Conservation (phyloP, 352 stramenopile species). For the Pythium aristosporum region DNA sequence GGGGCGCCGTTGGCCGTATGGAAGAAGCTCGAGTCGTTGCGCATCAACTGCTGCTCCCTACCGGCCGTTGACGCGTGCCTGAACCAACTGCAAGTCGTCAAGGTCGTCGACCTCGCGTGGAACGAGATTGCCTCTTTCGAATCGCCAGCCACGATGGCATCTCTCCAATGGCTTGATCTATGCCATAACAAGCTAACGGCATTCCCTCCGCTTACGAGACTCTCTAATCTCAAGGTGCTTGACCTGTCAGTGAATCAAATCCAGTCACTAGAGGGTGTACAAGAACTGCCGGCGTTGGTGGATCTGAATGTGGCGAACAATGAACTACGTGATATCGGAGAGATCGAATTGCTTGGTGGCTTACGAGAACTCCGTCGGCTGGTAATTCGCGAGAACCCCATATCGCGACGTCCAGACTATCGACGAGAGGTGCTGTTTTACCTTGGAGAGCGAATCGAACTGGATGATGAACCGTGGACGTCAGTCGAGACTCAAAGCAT, state of each 20-base stretch:
- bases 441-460: conserved; percentile 56
- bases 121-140: conserved; percentile 60
- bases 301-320: conserved; percentile 78
- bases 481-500: conserved; percentile 67
- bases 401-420: conserved; percentile 71
- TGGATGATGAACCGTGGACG: conserved; percentile 68
- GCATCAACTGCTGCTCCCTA: conserved; percentile 69
- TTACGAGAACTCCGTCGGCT: conserved; percentile 44
- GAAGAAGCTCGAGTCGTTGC: conserved; percentile 50
- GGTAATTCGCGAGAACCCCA: conserved; percentile 74
- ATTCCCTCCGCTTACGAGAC: conserved; percentile 44
- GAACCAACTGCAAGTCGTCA: conserved; percentile 44
- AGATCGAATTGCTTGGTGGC: conserved; percentile 51
- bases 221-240: conserved; percentile 46
- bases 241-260: conserved; percentile 73
- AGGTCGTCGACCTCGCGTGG: conserved; percentile 65
- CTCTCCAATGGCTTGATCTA: conserved; percentile 54
- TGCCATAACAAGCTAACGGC: conserved; percentile 63
- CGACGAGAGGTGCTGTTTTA: conserved; percentile 81
- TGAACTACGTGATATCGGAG: conserved; percentile 43
- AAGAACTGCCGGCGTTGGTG: conserved; percentile 43
- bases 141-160: conserved; percentile 25
- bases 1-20: conserved; percentile 23
- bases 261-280: conserved; percentile 48
- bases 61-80: conserved; percentile 50